phyloP scores from a whole-genome alignment of 2,329 filamentous ascomycete genomes.

The Monosporascus cannonballus region DNA sequence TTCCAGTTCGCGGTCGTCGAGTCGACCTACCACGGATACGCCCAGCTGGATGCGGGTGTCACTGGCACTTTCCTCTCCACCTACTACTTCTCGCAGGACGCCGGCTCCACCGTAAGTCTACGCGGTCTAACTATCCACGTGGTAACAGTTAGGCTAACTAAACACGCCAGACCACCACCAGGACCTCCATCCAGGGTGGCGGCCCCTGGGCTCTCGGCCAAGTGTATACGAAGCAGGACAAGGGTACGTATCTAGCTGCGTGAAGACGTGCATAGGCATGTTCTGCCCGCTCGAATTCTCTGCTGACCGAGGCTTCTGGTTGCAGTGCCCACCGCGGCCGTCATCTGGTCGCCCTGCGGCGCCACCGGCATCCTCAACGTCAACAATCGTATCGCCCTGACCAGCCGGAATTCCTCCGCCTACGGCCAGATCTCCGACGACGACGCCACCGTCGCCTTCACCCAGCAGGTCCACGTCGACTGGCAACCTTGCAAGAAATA shows the following conservation, averaged over 20 bases:
- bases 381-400: slow-evolving; percentile 40
- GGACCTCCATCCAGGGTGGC: slow-evolving; percentile 36
- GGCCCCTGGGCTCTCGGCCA: slow-evolving; percentile 35
- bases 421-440: slow-evolving; percentile 37
- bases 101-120: slow-evolving; percentile 29
- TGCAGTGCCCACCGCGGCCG: slow-evolving; percentile 35
- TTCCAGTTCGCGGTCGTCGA: slow-evolving; percentile 41
- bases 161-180: slow-evolving; percentile 30
- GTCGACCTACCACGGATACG: slow-evolving; percentile 43
- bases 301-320: background rate
- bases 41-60: slow-evolving; percentile 38
- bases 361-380: slow-evolving; percentile 40
- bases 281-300: background rate
- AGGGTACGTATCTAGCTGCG: slow-evolving; percentile 3
- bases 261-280: too few relatives aligned
- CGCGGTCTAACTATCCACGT: background rate
- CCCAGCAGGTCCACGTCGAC: slow-evolving; percentile 36
- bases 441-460: slow-evolving; percentile 38
- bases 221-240: slow-evolving; percentile 41
- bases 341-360: slow-evolving; percentile 41
- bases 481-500: slow-evolving; percentile 28
- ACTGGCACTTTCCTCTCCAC: slow-evolving; percentile 40
- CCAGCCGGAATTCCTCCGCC: slow-evolving; percentile 29
- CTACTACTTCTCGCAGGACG: slow-evolving; percentile 42
- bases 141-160: slow-evolving; percentile 1